These are phyloP conservation scores for Pseudohalonectria lignicola DNA, from an alignment of 2,329 filamentous ascomycete species.

Conservation along the genomic window DNA sequence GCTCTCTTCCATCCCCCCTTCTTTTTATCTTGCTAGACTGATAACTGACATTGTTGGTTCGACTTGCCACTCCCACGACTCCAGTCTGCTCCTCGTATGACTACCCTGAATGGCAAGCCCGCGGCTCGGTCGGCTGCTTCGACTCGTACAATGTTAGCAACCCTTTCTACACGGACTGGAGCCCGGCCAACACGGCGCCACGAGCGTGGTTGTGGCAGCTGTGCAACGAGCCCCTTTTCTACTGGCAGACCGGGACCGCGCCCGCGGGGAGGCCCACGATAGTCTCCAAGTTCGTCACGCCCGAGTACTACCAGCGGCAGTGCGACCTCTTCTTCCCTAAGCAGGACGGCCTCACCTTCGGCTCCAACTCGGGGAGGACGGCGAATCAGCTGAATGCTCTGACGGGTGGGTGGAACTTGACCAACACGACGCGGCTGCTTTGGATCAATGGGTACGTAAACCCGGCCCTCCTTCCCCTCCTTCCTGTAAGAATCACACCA, in stretches of 20 bases:
- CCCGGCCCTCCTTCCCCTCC: too few relatives aligned
- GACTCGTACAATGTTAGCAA: conserved; percentile 39
- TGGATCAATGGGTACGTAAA: conserved; percentile 43
- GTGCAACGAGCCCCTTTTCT: conserved; percentile 52
- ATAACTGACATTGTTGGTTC: too few relatives aligned
- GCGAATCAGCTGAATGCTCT: conserved; percentile 35
- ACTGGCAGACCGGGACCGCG: conserved; percentile 43
- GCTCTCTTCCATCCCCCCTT: too few relatives aligned
- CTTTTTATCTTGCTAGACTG: too few relatives aligned
- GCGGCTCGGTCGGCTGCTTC: conserved; percentile 34
- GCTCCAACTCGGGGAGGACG: conserved; percentile 30
- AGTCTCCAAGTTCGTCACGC: conserved; percentile 36
- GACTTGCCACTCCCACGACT: too few relatives aligned
- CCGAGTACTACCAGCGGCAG: conserved; percentile 42
- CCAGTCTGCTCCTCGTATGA: conserved; percentile 29
- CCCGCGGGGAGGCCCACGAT: conserved; percentile 31
- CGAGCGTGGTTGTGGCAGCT: conserved; percentile 50
- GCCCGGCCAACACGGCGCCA: conserved; percentile 30
- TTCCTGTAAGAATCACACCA: too few relatives aligned
- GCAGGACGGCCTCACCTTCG: conserved; percentile 36
- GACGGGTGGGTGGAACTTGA: conserved; percentile 44
- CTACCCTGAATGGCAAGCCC: conserved; percentile 30
- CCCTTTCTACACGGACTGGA: conserved; percentile 36
- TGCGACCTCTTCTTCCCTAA: conserved; percentile 45
- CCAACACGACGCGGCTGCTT: conserved; percentile 39